A percentile compares a stretch with the other conserved stretches of the same genome.
Conservation (phyloP, 371 early-diverging fungal species). For the Choanephora cucurbitarum region DNA sequence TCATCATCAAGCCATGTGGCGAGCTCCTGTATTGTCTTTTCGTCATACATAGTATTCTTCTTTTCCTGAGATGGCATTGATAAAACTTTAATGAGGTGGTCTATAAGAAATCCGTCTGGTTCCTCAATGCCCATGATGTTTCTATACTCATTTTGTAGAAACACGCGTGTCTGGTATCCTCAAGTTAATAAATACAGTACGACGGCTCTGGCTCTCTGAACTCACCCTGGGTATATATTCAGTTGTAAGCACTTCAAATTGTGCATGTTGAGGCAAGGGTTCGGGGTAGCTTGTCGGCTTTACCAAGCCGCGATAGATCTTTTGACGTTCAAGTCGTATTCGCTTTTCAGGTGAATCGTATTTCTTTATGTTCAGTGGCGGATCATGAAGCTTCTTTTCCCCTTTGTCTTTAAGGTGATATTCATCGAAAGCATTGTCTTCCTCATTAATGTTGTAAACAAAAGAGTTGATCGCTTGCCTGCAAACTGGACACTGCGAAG, state of each 20-base stretch:
- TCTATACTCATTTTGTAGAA: slow-evolving; percentile 35
- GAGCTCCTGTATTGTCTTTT: slow-evolving; percentile 17
- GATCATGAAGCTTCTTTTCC: slow-evolving; percentile 27
- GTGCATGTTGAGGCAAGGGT: slow-evolving; percentile 14
- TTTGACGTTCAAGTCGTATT: slow-evolving; percentile 17
- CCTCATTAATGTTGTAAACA: slow-evolving; percentile 44
- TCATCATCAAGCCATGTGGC: slow-evolving; percentile 39
- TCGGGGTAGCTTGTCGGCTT: slow-evolving; percentile 21
- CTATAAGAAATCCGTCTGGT: slow-evolving; percentile 29
- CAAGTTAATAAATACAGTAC: neutral
- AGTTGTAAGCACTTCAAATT: slow-evolving; percentile 28
- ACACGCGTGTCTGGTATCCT: slow-evolving; percentile 20
- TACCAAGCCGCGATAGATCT: slow-evolving; percentile 25
- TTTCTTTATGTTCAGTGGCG: slow-evolving; percentile 18
- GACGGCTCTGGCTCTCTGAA: neutral
- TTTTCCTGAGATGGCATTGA: slow-evolving; percentile 29
- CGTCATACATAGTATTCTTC: slow-evolving; percentile 27
- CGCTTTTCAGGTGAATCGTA: slow-evolving; percentile 20
- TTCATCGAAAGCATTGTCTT: slow-evolving; percentile 39
- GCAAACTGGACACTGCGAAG: slow-evolving; percentile 58
- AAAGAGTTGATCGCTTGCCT: slow-evolving; percentile 38
- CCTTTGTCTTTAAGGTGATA: slow-evolving; percentile 36
- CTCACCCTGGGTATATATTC: slow-evolving; percentile 42
- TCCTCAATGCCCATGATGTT: slow-evolving; percentile 25
- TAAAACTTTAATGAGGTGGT: slow-evolving; percentile 34